Percentiles rank a stretch among this genome's conserved stretches.
Evolutionary conservation across 2,329 filamentous ascomycete species (phyloP).

Genomic region (Exophiala bonariae): DNA sequence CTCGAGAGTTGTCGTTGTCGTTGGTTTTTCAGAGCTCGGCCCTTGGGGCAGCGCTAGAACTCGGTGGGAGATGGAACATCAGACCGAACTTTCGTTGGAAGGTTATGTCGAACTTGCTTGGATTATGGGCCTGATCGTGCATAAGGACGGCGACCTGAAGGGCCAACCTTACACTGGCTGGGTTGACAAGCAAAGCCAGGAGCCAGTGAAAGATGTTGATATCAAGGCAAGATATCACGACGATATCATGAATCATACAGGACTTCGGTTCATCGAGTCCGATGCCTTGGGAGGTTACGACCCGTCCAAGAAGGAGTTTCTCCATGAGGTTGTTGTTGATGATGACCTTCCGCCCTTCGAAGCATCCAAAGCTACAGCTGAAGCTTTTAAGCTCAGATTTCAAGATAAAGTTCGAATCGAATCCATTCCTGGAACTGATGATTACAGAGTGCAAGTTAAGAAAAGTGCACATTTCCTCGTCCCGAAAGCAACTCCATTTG

Average conservation of each 20-base stretch:
- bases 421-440: conserved; percentile 22
- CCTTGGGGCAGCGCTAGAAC: conserved; percentile 98
- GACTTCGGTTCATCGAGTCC: conserved; percentile 36
- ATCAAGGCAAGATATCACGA: conserved; percentile 33
- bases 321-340: conserved; percentile 37
- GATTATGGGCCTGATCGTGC: conserved; percentile 99
- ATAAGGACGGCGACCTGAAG: conserved; percentile 92
- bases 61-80: conserved; percentile 98
- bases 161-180: conserved; percentile 91
- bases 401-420: conserved; percentile 33
- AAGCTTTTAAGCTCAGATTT: conserved; percentile 34
- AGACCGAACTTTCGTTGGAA: conserved; percentile 92
- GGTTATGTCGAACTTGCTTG: conserved; percentile 98
- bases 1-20: conserved; percentile 38
- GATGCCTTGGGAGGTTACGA: conserved; percentile 20
- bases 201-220: conserved; percentile 33
- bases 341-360: conserved; percentile 38
- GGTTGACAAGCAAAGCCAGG: conserved; percentile 31
- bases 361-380: conserved; percentile 31
- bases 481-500: conserved; percentile 32
- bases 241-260: conserved; percentile 35
- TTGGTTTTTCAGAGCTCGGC: conserved; percentile 42
- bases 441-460: conserved; percentile 29
- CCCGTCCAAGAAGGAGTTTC: conserved; percentile 30
- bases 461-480: conserved; percentile 35